These are phyloP conservation scores for Trichoderma citrinoviride DNA, from an alignment of 2,329 filamentous ascomycete species.

Conservation along the genomic window DNA sequence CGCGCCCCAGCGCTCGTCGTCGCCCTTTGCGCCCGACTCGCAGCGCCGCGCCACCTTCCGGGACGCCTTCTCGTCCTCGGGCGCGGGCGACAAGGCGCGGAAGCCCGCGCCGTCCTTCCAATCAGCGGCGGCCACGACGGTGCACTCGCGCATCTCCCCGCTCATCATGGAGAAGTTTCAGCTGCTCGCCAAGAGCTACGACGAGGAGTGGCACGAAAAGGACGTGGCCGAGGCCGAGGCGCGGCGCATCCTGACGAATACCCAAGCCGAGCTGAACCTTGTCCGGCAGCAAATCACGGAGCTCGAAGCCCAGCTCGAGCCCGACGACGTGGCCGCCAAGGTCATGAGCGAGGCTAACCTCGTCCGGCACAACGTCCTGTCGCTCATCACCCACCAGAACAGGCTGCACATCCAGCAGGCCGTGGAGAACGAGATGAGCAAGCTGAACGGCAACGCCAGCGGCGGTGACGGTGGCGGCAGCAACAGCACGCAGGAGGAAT, in stretches of 20 bases:
- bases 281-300: slow-evolving; percentile 59
- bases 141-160: slow-evolving; percentile 67
- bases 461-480: neutral
- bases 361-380: slow-evolving; percentile 49
- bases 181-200: slow-evolving; percentile 67
- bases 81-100: slow-evolving; percentile 42
- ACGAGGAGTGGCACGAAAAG: slow-evolving; percentile 73
- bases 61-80: slow-evolving; percentile 47
- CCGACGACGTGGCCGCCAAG: slow-evolving; percentile 53
- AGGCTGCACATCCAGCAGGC: slow-evolving; percentile 51
- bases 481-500: slow-evolving; percentile 39
- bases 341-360: slow-evolving; percentile 51
- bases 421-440: slow-evolving; percentile 50
- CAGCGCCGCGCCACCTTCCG: slow-evolving; percentile 55
- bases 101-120: slow-evolving; percentile 47
- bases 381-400: slow-evolving; percentile 52
- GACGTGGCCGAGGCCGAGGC: slow-evolving; percentile 67
- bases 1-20: slow-evolving; percentile 72
- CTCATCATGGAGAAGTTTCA: slow-evolving; percentile 70
- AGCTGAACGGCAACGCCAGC: slow-evolving; percentile 48
- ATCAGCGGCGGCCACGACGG: slow-evolving; percentile 65
- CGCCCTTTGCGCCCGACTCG: slow-evolving; percentile 62
- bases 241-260: slow-evolving; percentile 62
- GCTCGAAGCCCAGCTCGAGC: slow-evolving; percentile 54
- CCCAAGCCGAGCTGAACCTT: slow-evolving; percentile 63